A percentile compares a stretch with the other conserved stretches of the same genome.
These are phyloP conservation scores for Athelia sp. DNA, from an alignment of 1,284 basidiomycete species.

Conservation along the genomic window DNA sequence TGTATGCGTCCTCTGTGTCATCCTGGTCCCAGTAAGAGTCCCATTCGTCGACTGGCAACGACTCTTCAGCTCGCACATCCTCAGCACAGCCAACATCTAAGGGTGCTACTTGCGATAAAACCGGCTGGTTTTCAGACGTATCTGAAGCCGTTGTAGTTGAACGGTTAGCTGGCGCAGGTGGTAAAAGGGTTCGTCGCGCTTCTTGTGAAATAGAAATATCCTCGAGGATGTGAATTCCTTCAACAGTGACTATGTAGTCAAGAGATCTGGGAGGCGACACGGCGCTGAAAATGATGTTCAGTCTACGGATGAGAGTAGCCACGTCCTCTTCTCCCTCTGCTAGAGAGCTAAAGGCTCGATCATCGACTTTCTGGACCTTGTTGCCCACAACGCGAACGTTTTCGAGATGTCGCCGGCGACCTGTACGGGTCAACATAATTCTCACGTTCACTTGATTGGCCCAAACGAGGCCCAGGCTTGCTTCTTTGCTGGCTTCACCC, in stretches of 20 bases:
- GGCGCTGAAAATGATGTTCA: constrained; percentile 74
- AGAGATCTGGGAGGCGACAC: constrained; percentile 51
- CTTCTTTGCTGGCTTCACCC: constrained; percentile 67
- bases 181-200: not conserved
- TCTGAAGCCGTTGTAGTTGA: constrained; percentile 2
- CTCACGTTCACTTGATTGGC: constrained; percentile 84
- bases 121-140: not conserved
- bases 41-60: constrained; percentile 27
- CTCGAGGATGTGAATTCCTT: constrained; percentile 45
- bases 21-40: constrained; percentile 37
- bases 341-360: not conserved
- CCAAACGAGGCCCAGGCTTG: constrained; percentile 84
- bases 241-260: constrained; percentile 67
- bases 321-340: constrained; percentile 24
- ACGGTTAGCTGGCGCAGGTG: constrained; percentile 1
- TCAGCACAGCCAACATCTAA: constrained; percentile 32
- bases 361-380: constrained; percentile 12
- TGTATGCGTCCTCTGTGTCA: constrained; percentile 26
- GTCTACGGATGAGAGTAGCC: constrained; percentile 49
- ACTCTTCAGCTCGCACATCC: constrained; percentile 18
- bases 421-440: constrained; percentile 78
- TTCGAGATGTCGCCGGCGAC: constrained; percentile 54
- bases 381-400: constrained; percentile 29
- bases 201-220: constrained; percentile 9
- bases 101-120: constrained; percentile 25